Evolutionary conservation across 805 yeast genomes (phyloP).

Genomic region (Saccharomyces jurei): DNA sequence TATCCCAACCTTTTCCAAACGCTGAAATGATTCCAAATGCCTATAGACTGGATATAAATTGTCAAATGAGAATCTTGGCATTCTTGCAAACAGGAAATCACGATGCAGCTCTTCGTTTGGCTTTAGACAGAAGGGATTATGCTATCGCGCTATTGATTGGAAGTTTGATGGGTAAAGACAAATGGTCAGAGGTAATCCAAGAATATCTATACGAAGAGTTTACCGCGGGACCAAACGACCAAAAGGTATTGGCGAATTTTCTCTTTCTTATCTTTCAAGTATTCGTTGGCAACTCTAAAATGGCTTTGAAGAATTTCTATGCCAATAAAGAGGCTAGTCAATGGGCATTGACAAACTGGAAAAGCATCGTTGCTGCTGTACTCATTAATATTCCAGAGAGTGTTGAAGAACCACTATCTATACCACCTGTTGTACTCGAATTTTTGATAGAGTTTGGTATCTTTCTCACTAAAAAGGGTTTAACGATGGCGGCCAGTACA

Average conservation of each 20-base stretch:
- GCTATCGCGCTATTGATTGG: slow-evolving; percentile 69
- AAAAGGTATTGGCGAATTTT: not conserved
- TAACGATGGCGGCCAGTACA: slow-evolving; percentile 35
- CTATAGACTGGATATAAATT: slow-evolving; percentile 31
- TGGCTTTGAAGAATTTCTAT: slow-evolving; percentile 43
- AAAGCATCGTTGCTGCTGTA: slow-evolving; percentile 37
- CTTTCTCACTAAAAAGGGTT: slow-evolving; percentile 34
- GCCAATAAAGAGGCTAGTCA: slow-evolving; percentile 33
- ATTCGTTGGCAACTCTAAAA: slow-evolving; percentile 51
- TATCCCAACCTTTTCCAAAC: slow-evolving; percentile 17
- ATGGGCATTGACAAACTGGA: slow-evolving; percentile 49
- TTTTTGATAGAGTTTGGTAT: slow-evolving; percentile 47
- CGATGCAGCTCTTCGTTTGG: slow-evolving; percentile 53
- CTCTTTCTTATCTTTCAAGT: slow-evolving; percentile 44
- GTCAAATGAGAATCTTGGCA: slow-evolving; percentile 27
- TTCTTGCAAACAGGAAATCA: slow-evolving; percentile 55
- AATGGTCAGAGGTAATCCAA: slow-evolving; percentile 50
- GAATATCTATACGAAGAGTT: slow-evolving; percentile 46
- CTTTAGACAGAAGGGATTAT: slow-evolving; percentile 63
- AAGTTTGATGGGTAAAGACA: slow-evolving; percentile 52
- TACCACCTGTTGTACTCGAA: slow-evolving; percentile 27
- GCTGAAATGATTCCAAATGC: slow-evolving; percentile 29
- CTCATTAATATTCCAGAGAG: slow-evolving; percentile 26
- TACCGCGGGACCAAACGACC: slow-evolving; percentile 42
- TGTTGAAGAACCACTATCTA: not conserved